Evolutionary conservation across 176 grass and related monocot species (phyloP), one percentile per base, ranked within the genome.

Genomic region (Lolium multiflorum): DNA sequence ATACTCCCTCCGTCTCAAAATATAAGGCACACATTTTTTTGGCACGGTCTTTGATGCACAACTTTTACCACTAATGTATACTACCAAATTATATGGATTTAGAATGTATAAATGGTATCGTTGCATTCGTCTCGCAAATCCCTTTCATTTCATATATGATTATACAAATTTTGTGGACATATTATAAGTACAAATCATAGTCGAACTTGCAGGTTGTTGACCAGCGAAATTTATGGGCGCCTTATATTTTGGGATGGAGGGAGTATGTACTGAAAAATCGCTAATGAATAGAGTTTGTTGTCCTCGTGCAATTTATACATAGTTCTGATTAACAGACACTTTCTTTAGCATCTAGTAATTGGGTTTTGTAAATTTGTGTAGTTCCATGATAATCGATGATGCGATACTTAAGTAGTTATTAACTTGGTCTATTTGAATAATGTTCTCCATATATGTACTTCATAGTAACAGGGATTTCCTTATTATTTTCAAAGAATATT

Each of bases 341-440:
- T 77, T 37, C 25, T 11, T 56, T 57, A 38, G 26, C 4, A 57
- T 77, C 9, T 77, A 35, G 38, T 57, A n/a, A 57, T 12, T 7
- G 72, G 0, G 43, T 2, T 71, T 58, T 18, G 58, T 59, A 21
- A 72, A 72, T 72, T 22, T 56, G 51, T 21, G 15, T 9, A 83
- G 0, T 43, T 82, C 31, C n/a, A 25, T 39, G 14, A 41, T 79
- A 61, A 22, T 60, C 22, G 14, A 21, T 79, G 44, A 22, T 60
- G 38, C 58, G 16, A 10, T 69, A 41, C 15, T 9, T 18, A 10
- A 69, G 35, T 44, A 39, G 9, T 77, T 25, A 57, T 77, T 54
- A 57, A 77, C 48, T 57, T 35, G 28, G 74, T 57, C 9, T 77
- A n/a, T 60, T 79, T 79, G 10, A 21, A 43, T 78, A 43, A 24